Conservation (phyloP, 768 basidiomycete genomes). For the Leccinum broughii region DNA sequence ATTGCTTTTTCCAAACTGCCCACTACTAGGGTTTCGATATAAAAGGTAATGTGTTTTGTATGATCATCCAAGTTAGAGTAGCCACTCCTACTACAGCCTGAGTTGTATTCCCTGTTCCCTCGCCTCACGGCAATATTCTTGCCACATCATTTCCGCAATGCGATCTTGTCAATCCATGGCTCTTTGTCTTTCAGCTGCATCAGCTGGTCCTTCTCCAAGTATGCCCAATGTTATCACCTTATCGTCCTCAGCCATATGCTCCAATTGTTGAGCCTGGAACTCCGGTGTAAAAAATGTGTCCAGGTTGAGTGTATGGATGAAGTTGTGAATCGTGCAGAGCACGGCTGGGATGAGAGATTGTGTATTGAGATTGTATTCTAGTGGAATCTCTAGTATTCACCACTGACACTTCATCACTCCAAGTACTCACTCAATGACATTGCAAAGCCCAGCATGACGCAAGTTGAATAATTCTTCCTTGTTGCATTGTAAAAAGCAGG, state of each 20-base stretch:
- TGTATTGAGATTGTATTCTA: not conserved
- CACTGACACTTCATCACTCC: not conserved
- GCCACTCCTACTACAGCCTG: too few species aligned
- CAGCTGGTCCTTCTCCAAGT: not conserved
- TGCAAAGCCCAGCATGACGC: not conserved
- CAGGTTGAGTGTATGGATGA: not conserved
- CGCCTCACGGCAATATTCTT: not conserved
- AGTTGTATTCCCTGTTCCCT: not conserved
- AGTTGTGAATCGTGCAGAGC: not conserved
- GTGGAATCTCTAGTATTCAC: not conserved
- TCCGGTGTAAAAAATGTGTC: not conserved
- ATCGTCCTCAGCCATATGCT: not conserved
- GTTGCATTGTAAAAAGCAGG: too few species aligned
- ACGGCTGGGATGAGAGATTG: not conserved
- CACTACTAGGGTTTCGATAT: too few species aligned
- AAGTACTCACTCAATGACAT: not conserved
- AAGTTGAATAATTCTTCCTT: not conserved
- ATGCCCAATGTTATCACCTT: not conserved
- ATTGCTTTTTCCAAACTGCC: too few species aligned
- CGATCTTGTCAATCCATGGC: not conserved
- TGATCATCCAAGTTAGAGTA: too few species aligned
- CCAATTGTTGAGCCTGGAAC: not conserved
- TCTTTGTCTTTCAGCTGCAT: not conserved
- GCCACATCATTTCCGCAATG: not conserved
- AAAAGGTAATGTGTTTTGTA: too few species aligned